phyloP scores from a whole-genome alignment of 768 basidiomycete species.

The Suillus discolor region DNA sequence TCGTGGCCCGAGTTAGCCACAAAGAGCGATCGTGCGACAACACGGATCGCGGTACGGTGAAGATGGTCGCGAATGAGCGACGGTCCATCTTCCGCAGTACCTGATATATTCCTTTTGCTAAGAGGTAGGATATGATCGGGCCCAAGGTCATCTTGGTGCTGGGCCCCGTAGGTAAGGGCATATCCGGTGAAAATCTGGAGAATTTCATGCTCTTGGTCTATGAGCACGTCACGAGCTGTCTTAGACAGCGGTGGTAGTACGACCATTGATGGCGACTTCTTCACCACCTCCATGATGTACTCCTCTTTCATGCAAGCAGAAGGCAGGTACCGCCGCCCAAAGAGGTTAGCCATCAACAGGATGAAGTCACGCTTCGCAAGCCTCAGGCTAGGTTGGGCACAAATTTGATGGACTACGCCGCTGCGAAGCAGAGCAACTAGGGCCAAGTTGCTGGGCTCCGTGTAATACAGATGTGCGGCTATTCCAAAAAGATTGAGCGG shows the following conservation, averaged over 20 bases:
- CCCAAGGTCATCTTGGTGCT: conserved; percentile 41
- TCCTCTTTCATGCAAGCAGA: conserved; percentile 41
- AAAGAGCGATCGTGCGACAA: conserved; percentile 58
- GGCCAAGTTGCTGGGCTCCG: conserved; percentile 73
- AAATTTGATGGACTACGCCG: conserved; percentile 62
- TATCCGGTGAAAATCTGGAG: conserved; percentile 58
- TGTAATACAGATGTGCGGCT: conserved; percentile 59
- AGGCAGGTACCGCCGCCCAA: conserved; percentile 60
- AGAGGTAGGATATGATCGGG: conserved; percentile 52
- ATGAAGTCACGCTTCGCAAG: conserved; percentile 54
- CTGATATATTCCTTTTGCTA: conserved; percentile 35
- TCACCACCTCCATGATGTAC: conserved; percentile 36
- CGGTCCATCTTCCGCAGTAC: conserved; percentile 11
- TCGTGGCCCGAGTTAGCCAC: conserved; percentile 69
- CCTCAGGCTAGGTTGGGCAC: conserved; percentile 39
- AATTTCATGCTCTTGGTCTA: conserved; percentile 50
- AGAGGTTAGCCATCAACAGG: conserved; percentile 62
- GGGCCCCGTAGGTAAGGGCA: conserved; percentile 49
- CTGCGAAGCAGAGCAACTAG: conserved; percentile 57
- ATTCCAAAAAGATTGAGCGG: conserved; percentile 60
- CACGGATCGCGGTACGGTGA: conserved; percentile 36
- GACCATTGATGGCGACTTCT: conserved; percentile 57
- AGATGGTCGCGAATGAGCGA: conserved; percentile 33
- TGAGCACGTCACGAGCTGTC: conserved; percentile 43
- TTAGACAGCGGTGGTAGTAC: conserved; percentile 52